phyloP scores from a whole-genome alignment of 768 basidiomycete genomes.

The Cystobasidium tubakii region DNA sequence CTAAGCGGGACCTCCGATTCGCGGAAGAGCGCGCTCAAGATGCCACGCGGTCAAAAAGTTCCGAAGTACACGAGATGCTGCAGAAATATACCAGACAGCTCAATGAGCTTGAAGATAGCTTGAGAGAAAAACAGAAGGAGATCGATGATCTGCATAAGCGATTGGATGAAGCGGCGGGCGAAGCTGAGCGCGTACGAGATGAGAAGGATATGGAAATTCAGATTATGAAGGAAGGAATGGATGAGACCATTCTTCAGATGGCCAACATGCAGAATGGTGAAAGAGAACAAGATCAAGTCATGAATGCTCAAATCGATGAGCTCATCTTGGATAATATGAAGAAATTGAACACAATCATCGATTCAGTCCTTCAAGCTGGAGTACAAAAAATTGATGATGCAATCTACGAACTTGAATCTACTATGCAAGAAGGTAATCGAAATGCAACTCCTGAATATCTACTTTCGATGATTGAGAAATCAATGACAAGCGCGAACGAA shows the following conservation, averaged over 20 bases:
- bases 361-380: conserved; percentile 93
- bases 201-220: conserved; percentile 97
- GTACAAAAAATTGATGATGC: conserved; percentile 95
- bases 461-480: conserved; percentile 95
- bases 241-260: conserved; percentile 78
- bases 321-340: conserved; percentile 94
- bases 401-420: conserved; percentile 95
- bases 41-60: conserved; percentile 78
- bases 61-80: conserved; percentile 81
- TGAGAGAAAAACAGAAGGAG: conserved; percentile 86
- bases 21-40: conserved; percentile 98
- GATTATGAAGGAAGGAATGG: conserved; percentile 93
- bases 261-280: conserved; percentile 78
- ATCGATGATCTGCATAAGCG: conserved; percentile 85
- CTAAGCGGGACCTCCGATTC: conserved; percentile 84
- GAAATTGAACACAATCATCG: conserved; percentile 95
- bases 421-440: conserved; percentile 84
- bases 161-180: conserved; percentile 65
- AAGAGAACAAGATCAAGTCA: conserved; percentile 77
- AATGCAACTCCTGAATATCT: conserved; percentile 99
- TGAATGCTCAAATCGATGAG: conserved; percentile 93
- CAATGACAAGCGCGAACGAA: conserved; percentile 85
- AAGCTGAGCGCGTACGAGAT: conserved; percentile 74
- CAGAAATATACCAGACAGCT: conserved; percentile 92
- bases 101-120: conserved; percentile 88